Base-by-base conservation (phyloP, 345 rosid genomes). In the Syzygium grande region DNA sequence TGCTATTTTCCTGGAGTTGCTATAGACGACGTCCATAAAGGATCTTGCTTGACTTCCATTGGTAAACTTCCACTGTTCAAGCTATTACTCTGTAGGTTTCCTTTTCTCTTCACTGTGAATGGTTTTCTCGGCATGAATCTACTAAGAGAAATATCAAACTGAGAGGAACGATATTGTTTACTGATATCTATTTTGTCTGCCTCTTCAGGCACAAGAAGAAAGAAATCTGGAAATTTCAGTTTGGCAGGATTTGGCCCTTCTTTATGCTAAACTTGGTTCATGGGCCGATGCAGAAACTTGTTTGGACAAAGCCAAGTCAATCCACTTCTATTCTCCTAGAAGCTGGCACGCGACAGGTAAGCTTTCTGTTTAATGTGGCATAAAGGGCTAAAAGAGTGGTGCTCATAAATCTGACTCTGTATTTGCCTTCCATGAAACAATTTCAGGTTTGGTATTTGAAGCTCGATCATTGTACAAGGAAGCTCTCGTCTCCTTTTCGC, bases 331-430 rank as follows among this genome's bases (percentile, higher is more conserved):
- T 92, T 98, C 96, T 89, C 95, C 99, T 21, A 90, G 91, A 90
- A 92, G 94, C 90, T 98, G 98, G 98, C 96, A 94, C 89, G 80
- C 92, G 25, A 92, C 98, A 85, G 99, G 99, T 97, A 87, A 34
- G 49, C 78, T 73, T 73, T 34, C 49, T 51, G 49, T 78, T 52
- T 86, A 51, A 78, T 84, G 22, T 11, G 86, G 86, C 80, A 73
- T 73, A 38, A 38, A 73, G 80, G 21, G 80, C 46, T 34, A 9
- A 73, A 73, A 38, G 38, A 73, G 10, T 38, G 49, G 14, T 38
- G 80, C 80, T 38, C 49, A 51, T 59, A 68, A 87, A 83, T 29
- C 54, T 56, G 34, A 61, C n/a, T 7, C 17, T 16, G 58, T 55
- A 12, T 2, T 87, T 46, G 52, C 27, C 84, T 80, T 83, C 53